These are phyloP conservation scores for Stylosanthes scabra DNA, from an alignment of 331 rosid genomes.

Conservation along the genomic window DNA sequence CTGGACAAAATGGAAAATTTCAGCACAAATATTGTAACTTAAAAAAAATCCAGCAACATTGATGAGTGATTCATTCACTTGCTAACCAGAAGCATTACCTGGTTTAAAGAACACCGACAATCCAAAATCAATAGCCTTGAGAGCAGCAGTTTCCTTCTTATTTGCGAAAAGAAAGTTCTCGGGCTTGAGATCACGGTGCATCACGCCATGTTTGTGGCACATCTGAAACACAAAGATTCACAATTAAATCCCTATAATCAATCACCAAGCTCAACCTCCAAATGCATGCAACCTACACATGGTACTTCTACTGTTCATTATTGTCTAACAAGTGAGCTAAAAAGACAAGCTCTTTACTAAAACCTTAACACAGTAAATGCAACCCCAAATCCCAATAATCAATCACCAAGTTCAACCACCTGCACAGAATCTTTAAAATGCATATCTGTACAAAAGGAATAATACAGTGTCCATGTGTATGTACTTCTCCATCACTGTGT, in stretches of 20 bases:
- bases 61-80: background rate
- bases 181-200: slow-evolving; percentile 96
- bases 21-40: background rate
- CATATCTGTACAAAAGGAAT: background rate
- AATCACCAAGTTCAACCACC: slow-evolving; percentile 18
- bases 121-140: slow-evolving; percentile 97
- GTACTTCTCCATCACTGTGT: background rate
- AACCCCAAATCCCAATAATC: background rate
- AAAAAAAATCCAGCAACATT: slow-evolving; percentile 19
- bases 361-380: background rate
- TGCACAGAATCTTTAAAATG: background rate
- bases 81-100: slow-evolving; percentile 56
- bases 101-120: slow-evolving; percentile 89
- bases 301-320: background rate
- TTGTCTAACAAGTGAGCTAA: background rate
- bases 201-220: slow-evolving; percentile 96
- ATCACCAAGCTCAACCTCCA: background rate
- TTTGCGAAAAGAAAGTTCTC: slow-evolving; percentile 93
- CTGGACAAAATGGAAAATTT: slow-evolving; percentile 51
- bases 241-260: background rate
- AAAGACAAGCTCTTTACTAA: slow-evolving; percentile 24
- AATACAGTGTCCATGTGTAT: background rate
- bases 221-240: slow-evolving; percentile 52
- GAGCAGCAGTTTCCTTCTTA: slow-evolving; percentile 80
- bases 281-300: background rate